phyloP scores from a whole-genome alignment of 2,329 filamentous ascomycete genomes.

The Sporothrix curviconia region DNA sequence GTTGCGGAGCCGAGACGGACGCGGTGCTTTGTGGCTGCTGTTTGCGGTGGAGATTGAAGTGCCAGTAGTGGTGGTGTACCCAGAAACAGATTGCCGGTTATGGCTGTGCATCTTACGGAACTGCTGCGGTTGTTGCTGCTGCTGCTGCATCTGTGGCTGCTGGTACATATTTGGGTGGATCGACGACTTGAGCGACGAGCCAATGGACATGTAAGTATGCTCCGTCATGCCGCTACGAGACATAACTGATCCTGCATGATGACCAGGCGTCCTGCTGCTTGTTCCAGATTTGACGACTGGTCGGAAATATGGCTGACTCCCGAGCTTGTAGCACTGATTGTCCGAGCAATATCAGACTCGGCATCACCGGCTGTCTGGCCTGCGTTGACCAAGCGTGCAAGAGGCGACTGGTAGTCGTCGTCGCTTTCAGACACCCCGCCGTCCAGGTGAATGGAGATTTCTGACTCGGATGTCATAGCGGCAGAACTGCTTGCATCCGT shows the following conservation, averaged over 20 bases:
- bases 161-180: constrained; percentile 11
- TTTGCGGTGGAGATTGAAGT: constrained; percentile 44
- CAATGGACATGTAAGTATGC: constrained; percentile 62
- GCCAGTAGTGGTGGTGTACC: constrained; percentile 41
- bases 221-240: constrained; percentile 53
- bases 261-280: constrained; percentile 46
- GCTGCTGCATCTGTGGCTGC: background rate
- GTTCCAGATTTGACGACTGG: constrained; percentile 18
- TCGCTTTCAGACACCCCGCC: constrained; percentile 65
- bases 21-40: constrained; percentile 22
- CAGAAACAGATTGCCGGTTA: constrained; percentile 40
- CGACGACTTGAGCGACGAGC: constrained; percentile 48
- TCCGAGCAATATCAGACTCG: constrained; percentile 54
- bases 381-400: constrained; percentile 68
- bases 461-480: constrained; percentile 48
- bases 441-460: constrained; percentile 50
- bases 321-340: constrained; percentile 61
- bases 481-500: background rate
- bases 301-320: constrained; percentile 40
- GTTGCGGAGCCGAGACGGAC: constrained; percentile 66
- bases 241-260: constrained; percentile 43
- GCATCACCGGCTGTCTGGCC: constrained; percentile 53
- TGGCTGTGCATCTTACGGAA: constrained; percentile 20
- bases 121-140: constrained; percentile 15
- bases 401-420: constrained; percentile 67